Conservation (phyloP, 1,284 basidiomycete genomes). For the Inonotus hispidus region DNA sequence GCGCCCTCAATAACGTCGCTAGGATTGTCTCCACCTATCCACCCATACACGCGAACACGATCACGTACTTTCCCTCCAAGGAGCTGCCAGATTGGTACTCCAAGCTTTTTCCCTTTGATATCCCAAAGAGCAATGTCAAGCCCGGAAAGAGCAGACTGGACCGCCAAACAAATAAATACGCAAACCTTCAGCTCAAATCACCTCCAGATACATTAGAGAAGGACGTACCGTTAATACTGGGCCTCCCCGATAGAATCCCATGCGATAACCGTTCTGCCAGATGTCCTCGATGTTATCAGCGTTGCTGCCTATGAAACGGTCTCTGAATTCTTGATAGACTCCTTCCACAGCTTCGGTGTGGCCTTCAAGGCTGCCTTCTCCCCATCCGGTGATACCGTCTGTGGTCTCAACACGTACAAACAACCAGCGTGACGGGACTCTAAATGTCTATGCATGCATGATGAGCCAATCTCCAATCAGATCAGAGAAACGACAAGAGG, state of each 20-base stretch:
- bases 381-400: slow-evolving; percentile 68
- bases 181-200: no score
- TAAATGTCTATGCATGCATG: no score
- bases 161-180: slow-evolving; percentile 20
- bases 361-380: slow-evolving; percentile 61
- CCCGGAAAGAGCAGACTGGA: slow-evolving; percentile 48
- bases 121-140: slow-evolving; percentile 60
- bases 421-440: slow-evolving; percentile 66
- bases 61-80: slow-evolving; percentile 69
- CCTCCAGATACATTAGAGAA: background rate
- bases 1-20: slow-evolving; percentile 59
- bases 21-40: slow-evolving; percentile 73
- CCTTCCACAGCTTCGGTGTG: slow-evolving; percentile 78
- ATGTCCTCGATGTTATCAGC: slow-evolving; percentile 56
- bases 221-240: slow-evolving; percentile 60
- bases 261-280: no score
- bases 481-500: no score
- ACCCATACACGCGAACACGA: slow-evolving; percentile 54
- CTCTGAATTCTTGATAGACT: slow-evolving; percentile 54
- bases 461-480: no score
- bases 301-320: slow-evolving; percentile 62
- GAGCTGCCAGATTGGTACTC: slow-evolving; percentile 71
- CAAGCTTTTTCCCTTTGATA: slow-evolving; percentile 75
- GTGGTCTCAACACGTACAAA: slow-evolving; percentile 63
- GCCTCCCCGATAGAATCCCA: slow-evolving; percentile 63